Conservation (phyloP, 306 rosid genomes). For the Prunus fruticosa region DNA sequence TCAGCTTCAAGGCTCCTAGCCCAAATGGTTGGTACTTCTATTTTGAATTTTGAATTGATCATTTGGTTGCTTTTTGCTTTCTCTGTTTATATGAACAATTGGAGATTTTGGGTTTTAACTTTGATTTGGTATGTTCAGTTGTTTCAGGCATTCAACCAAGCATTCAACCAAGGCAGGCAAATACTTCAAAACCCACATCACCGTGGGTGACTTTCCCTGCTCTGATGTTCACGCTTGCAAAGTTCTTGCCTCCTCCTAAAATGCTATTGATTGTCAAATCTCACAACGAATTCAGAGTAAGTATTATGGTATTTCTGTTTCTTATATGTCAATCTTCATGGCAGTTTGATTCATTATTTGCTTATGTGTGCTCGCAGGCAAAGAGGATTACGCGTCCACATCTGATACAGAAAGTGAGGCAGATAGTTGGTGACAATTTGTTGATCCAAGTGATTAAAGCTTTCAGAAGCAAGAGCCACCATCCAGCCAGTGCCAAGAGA, state of each 20-base stretch:
- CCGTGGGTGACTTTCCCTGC: constrained; percentile 36
- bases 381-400: constrained; percentile 22
- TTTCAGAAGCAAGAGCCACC: not conserved
- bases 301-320: not conserved
- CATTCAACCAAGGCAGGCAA: constrained; percentile 13
- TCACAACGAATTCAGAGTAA: constrained; percentile 38
- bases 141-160: constrained; percentile 32
- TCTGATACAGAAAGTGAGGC: constrained; percentile 32
- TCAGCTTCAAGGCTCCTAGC: constrained; percentile 41
- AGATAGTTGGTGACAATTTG: constrained; percentile 27
- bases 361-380: constrained; percentile 26
- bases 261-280: constrained; percentile 31
- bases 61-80: not conserved
- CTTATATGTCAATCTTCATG: not conserved
- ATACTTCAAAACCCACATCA: constrained; percentile 8
- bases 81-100: not conserved
- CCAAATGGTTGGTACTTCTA: not conserved
- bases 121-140: not conserved
- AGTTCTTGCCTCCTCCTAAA: constrained; percentile 26
- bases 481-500: not conserved
- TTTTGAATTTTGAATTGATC: not conserved
- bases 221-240: constrained; percentile 36
- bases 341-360: not conserved
- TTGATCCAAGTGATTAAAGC: constrained; percentile 1
- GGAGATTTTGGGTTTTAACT: not conserved